Evolutionary conservation across 805 yeast genomes (phyloP).

Genomic region (Suhomyces sp.): DNA sequence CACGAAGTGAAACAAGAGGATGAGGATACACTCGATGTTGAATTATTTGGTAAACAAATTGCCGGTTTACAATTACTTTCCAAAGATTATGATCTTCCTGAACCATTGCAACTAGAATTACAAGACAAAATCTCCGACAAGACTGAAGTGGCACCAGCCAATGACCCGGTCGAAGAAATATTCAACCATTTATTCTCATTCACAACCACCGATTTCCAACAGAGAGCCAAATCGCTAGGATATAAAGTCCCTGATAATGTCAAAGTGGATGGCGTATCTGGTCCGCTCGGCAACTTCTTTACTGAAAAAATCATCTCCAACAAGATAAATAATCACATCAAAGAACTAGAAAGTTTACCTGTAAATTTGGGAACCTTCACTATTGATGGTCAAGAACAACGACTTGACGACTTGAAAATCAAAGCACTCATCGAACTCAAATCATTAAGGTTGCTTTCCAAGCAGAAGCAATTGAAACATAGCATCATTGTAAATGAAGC

Average conservation of each 20-base stretch:
- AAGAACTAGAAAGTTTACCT: constrained; percentile 63
- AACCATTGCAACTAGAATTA: constrained; percentile 40
- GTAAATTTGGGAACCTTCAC: constrained; percentile 61
- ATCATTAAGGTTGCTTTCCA: constrained; percentile 58
- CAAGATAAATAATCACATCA: constrained; percentile 55
- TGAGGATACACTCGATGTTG: constrained; percentile 36
- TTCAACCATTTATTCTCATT: constrained; percentile 4
- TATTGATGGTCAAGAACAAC: constrained; percentile 26
- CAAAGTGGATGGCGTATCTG: constrained; percentile 30
- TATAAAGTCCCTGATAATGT: constrained; percentile 22
- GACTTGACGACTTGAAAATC: constrained; percentile 57
- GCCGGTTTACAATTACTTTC: constrained; percentile 62
- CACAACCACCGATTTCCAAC: constrained; percentile 19
- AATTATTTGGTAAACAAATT: constrained; percentile 54
- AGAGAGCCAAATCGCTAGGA: constrained; percentile 42
- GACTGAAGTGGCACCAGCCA: not conserved
- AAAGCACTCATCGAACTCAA: constrained; percentile 69
- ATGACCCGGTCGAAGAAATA: constrained; percentile 3
- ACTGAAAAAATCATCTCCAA: constrained; percentile 53
- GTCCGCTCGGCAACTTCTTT: constrained; percentile 47
- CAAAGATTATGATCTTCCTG: constrained; percentile 64
- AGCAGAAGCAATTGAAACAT: constrained; percentile 70
- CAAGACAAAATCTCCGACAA: constrained; percentile 13
- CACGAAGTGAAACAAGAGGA: constrained; percentile 3
- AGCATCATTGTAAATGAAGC: constrained; percentile 52